A percentile compares a stretch with the other conserved stretches of the same genome.
Conservation (phyloP, 768 basidiomycete genomes). For the Tylopilus rubrobrunneus region DNA sequence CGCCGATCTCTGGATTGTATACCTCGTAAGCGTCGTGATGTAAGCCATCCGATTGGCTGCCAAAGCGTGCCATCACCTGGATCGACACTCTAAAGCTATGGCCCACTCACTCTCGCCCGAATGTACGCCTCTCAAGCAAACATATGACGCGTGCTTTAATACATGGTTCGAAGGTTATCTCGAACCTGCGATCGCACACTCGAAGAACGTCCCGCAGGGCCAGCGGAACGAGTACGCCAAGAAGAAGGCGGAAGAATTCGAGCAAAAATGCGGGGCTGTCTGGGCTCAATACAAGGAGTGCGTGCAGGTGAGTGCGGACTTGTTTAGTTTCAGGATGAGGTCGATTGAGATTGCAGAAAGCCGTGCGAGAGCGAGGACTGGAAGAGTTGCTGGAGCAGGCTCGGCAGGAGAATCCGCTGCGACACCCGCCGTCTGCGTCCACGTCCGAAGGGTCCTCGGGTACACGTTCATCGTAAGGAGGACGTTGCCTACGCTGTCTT, state of each 20-base stretch:
- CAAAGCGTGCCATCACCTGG: neutral
- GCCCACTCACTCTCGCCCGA: slow-evolving; percentile 74
- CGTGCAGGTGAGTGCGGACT: slow-evolving; percentile 60
- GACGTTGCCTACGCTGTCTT: no score
- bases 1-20: neutral
- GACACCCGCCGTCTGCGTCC: slow-evolving; percentile 49
- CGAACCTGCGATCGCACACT: slow-evolving; percentile 61
- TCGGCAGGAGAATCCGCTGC: slow-evolving; percentile 72
- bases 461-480: slow-evolving; percentile 6
- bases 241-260: slow-evolving; percentile 84
- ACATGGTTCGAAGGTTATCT: slow-evolving; percentile 98
- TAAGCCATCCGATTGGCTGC: no score
- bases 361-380: slow-evolving; percentile 74
- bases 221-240: slow-evolving; percentile 61
- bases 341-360: slow-evolving; percentile 48
- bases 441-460: slow-evolving; percentile 20
- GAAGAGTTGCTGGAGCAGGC: slow-evolving; percentile 77
- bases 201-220: slow-evolving; percentile 37
- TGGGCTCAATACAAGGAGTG: slow-evolving; percentile 82
- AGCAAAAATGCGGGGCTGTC: slow-evolving; percentile 75
- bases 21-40: slow-evolving; percentile 10
- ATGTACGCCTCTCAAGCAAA: slow-evolving; percentile 87
- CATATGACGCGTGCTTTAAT: slow-evolving; percentile 95
- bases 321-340: neutral
- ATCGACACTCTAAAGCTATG: slow-evolving; percentile 36